Conservation (phyloP, 2,329 filamentous ascomycete species). For the Myriosclerotinia duriaeana region DNA sequence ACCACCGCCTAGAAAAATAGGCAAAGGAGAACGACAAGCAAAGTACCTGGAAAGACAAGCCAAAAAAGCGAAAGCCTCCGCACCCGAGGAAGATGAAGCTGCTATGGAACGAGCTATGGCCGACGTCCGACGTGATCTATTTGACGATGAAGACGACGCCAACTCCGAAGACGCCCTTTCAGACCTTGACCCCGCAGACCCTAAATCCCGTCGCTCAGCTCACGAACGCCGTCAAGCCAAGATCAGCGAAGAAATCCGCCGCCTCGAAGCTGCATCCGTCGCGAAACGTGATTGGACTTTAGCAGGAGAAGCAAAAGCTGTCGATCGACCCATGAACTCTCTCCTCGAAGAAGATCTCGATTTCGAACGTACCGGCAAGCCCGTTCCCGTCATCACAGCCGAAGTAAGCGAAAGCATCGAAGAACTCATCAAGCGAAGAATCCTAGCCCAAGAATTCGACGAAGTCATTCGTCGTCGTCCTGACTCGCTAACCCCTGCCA, state of each 20-base stretch:
- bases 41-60: conserved; percentile 42
- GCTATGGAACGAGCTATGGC: conserved; percentile 82
- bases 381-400: conserved; percentile 88
- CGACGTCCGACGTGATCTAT: conserved; percentile 84
- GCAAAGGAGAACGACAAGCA: conserved; percentile 51
- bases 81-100: conserved; percentile 53
- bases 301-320: conserved; percentile 80
- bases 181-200: conserved; percentile 66
- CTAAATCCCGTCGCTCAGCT: conserved; percentile 72
- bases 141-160: conserved; percentile 70
- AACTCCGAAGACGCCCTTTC: conserved; percentile 65
- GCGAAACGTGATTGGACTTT: conserved; percentile 90
- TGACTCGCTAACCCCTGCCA: conserved; percentile 62
- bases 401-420: conserved; percentile 91
- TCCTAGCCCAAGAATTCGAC: conserved; percentile 87
- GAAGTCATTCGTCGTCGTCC: conserved; percentile 82
- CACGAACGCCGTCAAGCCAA: conserved; percentile 87
- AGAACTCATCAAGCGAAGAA: conserved; percentile 88
- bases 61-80: conserved; percentile 43
- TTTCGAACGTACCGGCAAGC: conserved; percentile 93
- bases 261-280: conserved; percentile 83
- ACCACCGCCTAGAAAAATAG: conserved; percentile 71
- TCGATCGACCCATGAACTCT: conserved; percentile 83
- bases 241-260: conserved; percentile 84
- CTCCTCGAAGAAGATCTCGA: conserved; percentile 92